Conservation (phyloP, 164 flowering plant species). For the Tetracentron sinense region DNA sequence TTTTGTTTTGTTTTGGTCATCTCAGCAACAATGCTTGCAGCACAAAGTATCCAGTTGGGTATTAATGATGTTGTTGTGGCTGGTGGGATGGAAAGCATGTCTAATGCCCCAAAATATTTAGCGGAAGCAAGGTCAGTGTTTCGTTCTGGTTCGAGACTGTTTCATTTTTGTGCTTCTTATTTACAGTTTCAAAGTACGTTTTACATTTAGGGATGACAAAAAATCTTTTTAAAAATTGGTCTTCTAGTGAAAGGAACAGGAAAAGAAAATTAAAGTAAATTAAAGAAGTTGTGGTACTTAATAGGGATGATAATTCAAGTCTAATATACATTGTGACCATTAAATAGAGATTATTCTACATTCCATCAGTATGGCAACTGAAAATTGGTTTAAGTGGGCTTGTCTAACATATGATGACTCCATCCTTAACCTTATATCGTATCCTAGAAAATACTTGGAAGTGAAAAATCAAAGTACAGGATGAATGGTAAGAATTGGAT, state of each 20-base stretch:
- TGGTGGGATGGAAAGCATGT: constrained; percentile 98
- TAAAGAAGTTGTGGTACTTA: background rate
- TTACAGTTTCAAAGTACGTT: too few species aligned
- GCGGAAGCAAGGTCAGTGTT: constrained; percentile 61
- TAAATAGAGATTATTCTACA: background rate
- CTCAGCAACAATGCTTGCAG: constrained; percentile 85
- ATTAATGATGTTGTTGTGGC: constrained; percentile 77
- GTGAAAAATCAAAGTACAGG: too few species aligned
- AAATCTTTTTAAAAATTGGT: background rate
- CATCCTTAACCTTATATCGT: too few species aligned
- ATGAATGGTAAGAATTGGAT: too few species aligned
- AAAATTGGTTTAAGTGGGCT: too few species aligned
- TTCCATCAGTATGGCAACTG: background rate
- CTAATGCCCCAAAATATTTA: constrained; percentile 86
- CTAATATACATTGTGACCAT: background rate
- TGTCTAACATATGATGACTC: background rate
- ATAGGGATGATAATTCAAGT: background rate
- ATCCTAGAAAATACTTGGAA: too few species aligned
- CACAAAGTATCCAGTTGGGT: constrained; percentile 81
- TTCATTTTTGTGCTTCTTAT: background rate
- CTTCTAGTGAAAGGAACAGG: background rate
- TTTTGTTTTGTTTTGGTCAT: constrained; percentile 5
- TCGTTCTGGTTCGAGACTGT: background rate
- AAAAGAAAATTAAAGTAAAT: too few species aligned
- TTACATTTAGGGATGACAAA: background rate